Evolutionary conservation across 768 basidiomycete genomes (phyloP).

Genomic region (Clavulina sp.): DNA sequence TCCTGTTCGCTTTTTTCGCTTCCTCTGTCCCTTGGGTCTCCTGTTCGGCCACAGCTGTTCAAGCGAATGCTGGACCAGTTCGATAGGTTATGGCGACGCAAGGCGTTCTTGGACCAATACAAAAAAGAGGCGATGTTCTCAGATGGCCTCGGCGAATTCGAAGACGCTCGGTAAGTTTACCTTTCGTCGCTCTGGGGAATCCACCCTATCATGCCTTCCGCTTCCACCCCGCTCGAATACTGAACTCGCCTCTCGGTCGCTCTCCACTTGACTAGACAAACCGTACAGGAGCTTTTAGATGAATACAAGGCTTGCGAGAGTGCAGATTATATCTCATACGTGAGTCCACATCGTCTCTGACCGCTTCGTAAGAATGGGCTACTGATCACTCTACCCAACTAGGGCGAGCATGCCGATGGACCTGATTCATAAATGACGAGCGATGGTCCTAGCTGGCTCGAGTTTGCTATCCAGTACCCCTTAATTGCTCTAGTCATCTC

Average conservation of each 20-base stretch:
- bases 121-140: constrained; percentile 95
- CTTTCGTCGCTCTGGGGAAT: background rate
- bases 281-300: constrained; percentile 71
- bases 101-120: constrained; percentile 94
- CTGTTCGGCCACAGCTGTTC: constrained; percentile 49
- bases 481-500: too few species aligned
- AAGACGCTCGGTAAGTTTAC: constrained; percentile 67
- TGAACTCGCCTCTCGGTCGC: too few species aligned
- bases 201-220: background rate
- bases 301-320: constrained; percentile 96
- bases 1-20: background rate
- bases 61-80: constrained; percentile 94
- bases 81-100: constrained; percentile 67
- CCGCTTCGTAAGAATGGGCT: too few species aligned
- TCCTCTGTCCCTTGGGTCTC: background rate
- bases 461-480: too few species aligned
- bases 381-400: too few species aligned
- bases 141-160: constrained; percentile 86
- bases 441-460: too few species aligned
- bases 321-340: constrained; percentile 82
- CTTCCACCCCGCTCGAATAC: too few species aligned
- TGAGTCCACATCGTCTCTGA: constrained; percentile 29
- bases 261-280: too few species aligned
- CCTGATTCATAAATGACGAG: too few species aligned
- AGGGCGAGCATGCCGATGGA: too few species aligned